Evolutionary conservation across 768 basidiomycete genomes (phyloP), one percentile per base, ranked within the genome.

Genomic region (Russula sp.): DNA sequence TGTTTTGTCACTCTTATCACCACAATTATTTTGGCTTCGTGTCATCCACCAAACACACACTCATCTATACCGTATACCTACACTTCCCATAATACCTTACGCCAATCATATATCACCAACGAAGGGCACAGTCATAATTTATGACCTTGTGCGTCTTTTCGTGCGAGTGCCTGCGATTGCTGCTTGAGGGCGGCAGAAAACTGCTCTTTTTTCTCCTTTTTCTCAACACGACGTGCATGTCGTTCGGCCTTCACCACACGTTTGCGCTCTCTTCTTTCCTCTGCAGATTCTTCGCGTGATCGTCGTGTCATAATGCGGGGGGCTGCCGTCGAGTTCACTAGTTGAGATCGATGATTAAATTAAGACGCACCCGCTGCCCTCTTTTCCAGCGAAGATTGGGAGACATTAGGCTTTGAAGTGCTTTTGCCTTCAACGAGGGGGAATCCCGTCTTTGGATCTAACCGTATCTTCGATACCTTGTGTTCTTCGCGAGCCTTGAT

Each of bases 381-480:
- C 25, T 55, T 51, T 16, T 55, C 53, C 2, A 45, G 50, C 18
- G 29, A 47, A 49, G 51, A 32, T 18, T 36, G 34, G 46, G 36
- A 72, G 67, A 22, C 62, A 25, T 43, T 66, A 65, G 50, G 67
- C 60, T 53, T 71, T 49, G 48, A 5, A n/a, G 38, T 35, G 4
- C 50, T 18, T 10, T 41, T 67, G n/a, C 75, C 74, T 8, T 71
- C 66, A 32, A 88, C 75, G 34, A 76, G 71, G 3, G 93, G 93
- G 9, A 94, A 74, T 3, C 92, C 93, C 0, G 89, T 93, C 65
- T 82, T 85, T 1, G 84, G 79, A 70, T 96, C 86, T 34, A 95
- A 75, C 34, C 73, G 69, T 65, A 95, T 91, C 71, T 83, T 87
- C 0, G 85, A 78, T 0, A 81, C 78, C 22, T 76, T 74, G 68